Evolutionary conservation across 1,284 basidiomycete genomes (phyloP), one percentile per base, ranked within the genome.

Genomic region (Ustilago sp.): DNA sequence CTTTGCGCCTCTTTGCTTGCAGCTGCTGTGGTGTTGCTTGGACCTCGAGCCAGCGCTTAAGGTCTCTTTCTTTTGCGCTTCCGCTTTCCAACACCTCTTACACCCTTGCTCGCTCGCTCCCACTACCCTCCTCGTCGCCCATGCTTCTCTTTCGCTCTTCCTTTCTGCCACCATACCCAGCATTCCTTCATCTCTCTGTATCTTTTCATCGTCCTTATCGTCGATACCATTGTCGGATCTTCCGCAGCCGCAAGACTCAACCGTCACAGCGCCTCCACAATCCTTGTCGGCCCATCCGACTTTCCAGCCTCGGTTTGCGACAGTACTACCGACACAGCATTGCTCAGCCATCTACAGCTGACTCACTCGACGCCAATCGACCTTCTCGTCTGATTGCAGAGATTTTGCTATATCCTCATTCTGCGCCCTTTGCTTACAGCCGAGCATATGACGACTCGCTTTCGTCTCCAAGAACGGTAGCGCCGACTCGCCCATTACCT

Each of bases 111-210:
- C 0, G 6, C n/a, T 45, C 43, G 19, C n/a, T 43, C 12, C 15
- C 39, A 19, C 43, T 23, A 28, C 23, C 39, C 39, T 41, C 13
- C 12, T 17, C 15, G 13, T 41, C 39, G 13, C 39, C 39, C 43
- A 45, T 45, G 43, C 28, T 41, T 32, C 38, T 28, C 31, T 15
- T 31, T 31, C 28, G 23, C 7, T 34, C 53, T 39, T 38, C 28
- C n/a, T 15, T 31, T 31, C 39, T 13, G 54, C 39, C 11, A 56
- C 38, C 54, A 43, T 34, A 11, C 8, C 52, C 35, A 41, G 23
- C 35, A 12, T 38, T 23, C 17, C 52, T 19, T 19, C 53, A n/a
- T n/a, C 53, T 53, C 51, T 52, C 17, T 35, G 51, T 15, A 52
- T 19, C 51, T 35, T 34, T 35, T 41, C 54, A 38, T 41, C 38